These are phyloP conservation scores for Udeniomyces megalosporus DNA, from an alignment of 768 basidiomycete genomes.

Conservation along the genomic window DNA sequence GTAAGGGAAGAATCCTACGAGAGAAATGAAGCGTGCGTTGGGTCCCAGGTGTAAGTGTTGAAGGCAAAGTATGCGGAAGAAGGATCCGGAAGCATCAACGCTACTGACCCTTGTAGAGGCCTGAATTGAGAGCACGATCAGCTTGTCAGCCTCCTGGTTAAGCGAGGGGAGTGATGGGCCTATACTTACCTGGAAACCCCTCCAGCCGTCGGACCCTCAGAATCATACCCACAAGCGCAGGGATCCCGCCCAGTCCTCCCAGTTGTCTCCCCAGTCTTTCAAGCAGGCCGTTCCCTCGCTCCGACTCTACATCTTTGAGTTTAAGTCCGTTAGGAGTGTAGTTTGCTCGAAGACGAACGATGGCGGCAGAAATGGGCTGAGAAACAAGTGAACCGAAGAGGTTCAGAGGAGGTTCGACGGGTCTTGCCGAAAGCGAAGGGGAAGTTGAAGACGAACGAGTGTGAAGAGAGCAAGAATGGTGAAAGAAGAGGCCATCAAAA, in stretches of 20 bases:
- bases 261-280: background rate
- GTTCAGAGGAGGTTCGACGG: too few species aligned
- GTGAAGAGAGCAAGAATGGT: too few species aligned
- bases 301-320: background rate
- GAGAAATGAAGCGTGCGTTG: background rate
- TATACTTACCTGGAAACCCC: background rate
- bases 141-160: too few species aligned
- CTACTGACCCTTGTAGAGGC: slow-evolving; percentile 11
- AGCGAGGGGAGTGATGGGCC: too few species aligned
- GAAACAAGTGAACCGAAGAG: too few species aligned
- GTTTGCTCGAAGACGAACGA: slow-evolving; percentile 10
- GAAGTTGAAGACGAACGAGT: too few species aligned
- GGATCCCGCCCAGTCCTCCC: background rate
- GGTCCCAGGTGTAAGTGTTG: too few species aligned
- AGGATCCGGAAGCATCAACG: background rate
- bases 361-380: background rate
- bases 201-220: background rate
- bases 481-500: too few species aligned
- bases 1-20: background rate
- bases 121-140: too few species aligned
- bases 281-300: background rate
- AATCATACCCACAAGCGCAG: slow-evolving; percentile 1
- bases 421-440: too few species aligned
- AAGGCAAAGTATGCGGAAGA: background rate
- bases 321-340: slow-evolving; percentile 1